Conservation (phyloP, 495 filamentous ascomycete species). For the Parathielavia appendiculata region DNA sequence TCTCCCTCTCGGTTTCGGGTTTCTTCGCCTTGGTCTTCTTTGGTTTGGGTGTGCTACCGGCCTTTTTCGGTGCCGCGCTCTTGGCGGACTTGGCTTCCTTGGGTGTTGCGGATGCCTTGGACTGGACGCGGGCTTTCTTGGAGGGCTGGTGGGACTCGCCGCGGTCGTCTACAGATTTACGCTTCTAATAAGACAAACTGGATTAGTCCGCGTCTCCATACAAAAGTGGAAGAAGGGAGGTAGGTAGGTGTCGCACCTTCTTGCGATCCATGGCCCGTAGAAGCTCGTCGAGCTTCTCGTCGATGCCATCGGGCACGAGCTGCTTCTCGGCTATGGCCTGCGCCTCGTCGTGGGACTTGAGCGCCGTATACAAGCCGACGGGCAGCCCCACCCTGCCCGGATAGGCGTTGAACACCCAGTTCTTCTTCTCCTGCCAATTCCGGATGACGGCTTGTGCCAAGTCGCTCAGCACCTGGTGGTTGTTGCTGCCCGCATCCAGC, state of each 20-base stretch:
- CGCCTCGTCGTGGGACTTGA: slow-evolving; percentile 71
- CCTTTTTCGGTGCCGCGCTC: slow-evolving; percentile 3
- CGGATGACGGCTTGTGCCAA: slow-evolving; percentile 77
- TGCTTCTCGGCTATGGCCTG: slow-evolving; percentile 78
- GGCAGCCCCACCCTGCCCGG: slow-evolving; percentile 78
- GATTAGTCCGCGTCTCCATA: background rate
- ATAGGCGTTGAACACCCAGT: slow-evolving; percentile 74
- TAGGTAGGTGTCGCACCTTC: slow-evolving; percentile 37
- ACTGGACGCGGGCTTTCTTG: slow-evolving; percentile 29
- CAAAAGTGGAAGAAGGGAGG: background rate
- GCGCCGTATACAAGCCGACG: slow-evolving; percentile 64
- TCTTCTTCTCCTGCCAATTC: slow-evolving; percentile 72
- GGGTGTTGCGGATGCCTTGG: slow-evolving; percentile 21
- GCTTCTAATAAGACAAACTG: slow-evolving; percentile 36
- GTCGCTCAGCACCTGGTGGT: slow-evolving; percentile 84
- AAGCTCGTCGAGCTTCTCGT: slow-evolving; percentile 68
- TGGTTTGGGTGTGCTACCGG: background rate
- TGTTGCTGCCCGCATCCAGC: slow-evolving; percentile 57
- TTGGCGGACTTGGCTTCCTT: background rate
- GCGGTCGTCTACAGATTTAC: slow-evolving; percentile 44
- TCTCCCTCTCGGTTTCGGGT: slow-evolving; percentile 15
- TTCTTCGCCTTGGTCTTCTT: slow-evolving; percentile 20
- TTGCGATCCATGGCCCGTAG: slow-evolving; percentile 50
- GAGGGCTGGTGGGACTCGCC: slow-evolving; percentile 32
- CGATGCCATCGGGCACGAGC: slow-evolving; percentile 74